Percentiles rank a stretch among this genome's conserved stretches.
Conservation (phyloP, 371 early-diverging fungal genomes). For the Rhizopus arrhizus region DNA sequence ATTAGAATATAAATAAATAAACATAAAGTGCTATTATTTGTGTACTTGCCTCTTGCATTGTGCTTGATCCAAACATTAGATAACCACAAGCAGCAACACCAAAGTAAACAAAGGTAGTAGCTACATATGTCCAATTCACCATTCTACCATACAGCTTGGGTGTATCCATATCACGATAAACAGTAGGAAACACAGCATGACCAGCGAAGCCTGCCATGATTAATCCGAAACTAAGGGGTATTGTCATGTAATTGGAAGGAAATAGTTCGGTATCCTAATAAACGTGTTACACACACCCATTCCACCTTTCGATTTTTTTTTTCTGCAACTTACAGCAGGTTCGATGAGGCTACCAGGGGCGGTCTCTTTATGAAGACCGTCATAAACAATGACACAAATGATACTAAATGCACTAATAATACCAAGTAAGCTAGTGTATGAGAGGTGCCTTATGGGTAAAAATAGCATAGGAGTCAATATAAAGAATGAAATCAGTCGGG, state of each 20-base stretch:
- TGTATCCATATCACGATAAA: conserved; percentile 54
- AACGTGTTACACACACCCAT: not conserved
- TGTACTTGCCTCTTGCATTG: conserved; percentile 60
- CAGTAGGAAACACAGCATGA: conserved; percentile 52
- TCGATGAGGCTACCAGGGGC: conserved; percentile 65
- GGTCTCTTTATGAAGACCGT: conserved; percentile 51
- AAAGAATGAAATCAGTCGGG: conserved; percentile 40
- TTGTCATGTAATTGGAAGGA: conserved; percentile 36
- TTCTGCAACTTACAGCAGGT: conserved; percentile 47
- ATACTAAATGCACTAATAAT: conserved; percentile 53
- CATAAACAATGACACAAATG: conserved; percentile 44
- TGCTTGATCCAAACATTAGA: conserved; percentile 75
- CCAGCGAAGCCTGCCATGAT: conserved; percentile 56
- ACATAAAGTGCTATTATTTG: too few species aligned
- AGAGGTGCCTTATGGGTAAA: conserved; percentile 52
- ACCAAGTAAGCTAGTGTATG: conserved; percentile 56
- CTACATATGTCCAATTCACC: conserved; percentile 51
- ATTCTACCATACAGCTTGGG: conserved; percentile 42
- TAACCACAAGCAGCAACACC: conserved; percentile 61
- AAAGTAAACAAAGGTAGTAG: conserved; percentile 44
- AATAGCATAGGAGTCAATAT: conserved; percentile 53
- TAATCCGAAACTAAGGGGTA: conserved; percentile 44
- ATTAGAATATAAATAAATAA: not conserved
- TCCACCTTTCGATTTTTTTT: not conserved
- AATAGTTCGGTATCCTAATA: conserved; percentile 42